Conservation (phyloP, 2,329 filamentous ascomycete genomes). For the Ophiosphaerella korrae region DNA sequence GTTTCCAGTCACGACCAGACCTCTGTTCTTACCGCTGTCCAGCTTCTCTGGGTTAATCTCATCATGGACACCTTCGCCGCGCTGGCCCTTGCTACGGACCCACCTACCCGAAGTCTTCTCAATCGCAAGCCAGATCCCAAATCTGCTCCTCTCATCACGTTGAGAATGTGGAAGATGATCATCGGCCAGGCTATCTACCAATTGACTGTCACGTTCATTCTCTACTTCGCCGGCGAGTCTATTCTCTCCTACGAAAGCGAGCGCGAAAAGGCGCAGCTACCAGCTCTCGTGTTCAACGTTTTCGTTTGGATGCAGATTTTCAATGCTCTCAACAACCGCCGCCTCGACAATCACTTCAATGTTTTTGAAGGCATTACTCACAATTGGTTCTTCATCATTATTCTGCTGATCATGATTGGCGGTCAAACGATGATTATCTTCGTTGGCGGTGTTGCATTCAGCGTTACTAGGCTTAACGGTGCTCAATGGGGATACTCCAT, state of each 20-base stretch:
- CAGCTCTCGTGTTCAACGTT: conserved; percentile 92
- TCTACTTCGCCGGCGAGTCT: conserved; percentile 74
- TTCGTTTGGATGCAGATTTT: conserved; percentile 99
- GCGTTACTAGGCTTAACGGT: conserved; percentile 71
- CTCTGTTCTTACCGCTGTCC: conserved; percentile 84
- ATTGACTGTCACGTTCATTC: conserved; percentile 74
- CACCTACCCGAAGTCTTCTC: conserved; percentile 80
- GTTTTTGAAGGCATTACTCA: conserved; percentile 85
- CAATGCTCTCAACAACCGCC: conserved; percentile 96
- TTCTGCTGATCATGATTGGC: conserved; percentile 85
- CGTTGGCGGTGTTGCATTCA: conserved; percentile 81
- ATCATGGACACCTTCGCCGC: conserved; percentile 98
- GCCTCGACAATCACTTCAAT: conserved; percentile 93
- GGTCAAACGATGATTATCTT: conserved; percentile 90
- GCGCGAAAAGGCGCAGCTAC: conserved; percentile 57
- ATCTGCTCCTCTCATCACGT: conserved; percentile 76
- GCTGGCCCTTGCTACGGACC: conserved; percentile 85
- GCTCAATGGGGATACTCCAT: conserved; percentile 88
- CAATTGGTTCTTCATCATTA: conserved; percentile 88
- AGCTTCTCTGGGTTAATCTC: conserved; percentile 93
- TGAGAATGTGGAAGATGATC: conserved; percentile 99
- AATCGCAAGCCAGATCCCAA: conserved; percentile 80
- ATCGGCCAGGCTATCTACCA: conserved; percentile 91
- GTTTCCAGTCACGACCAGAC: conserved; percentile 71
- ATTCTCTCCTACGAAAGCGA: conserved; percentile 64